Evolutionary conservation across 176 grass and related monocot genomes (phyloP).

Genomic region (Avena insularis): DNA sequence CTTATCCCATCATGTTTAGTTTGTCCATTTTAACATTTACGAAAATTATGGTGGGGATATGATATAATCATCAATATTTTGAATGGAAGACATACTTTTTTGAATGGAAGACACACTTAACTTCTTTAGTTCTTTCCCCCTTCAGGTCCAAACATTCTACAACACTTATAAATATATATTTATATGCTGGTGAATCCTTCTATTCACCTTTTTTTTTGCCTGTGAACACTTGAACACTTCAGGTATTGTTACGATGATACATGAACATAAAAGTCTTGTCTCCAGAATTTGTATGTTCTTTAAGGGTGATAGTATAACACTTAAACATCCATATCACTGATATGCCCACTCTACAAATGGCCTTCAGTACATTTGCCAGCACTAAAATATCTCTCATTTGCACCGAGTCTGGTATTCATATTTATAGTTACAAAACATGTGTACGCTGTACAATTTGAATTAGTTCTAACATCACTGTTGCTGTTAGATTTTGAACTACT

Average conservation of each 20-base stretch:
- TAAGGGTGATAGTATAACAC: slow-evolving; percentile 8
- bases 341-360: slow-evolving; percentile 12
- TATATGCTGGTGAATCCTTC: neutral
- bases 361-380: neutral
- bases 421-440: slow-evolving; percentile 12
- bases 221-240: neutral
- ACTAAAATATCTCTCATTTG: slow-evolving; percentile 12
- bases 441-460: neutral
- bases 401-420: neutral
- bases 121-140: slow-evolving; percentile 3
- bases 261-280: slow-evolving; percentile 11
- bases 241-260: neutral
- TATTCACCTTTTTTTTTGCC: neutral
- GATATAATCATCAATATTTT: neutral
- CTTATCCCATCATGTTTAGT: slow-evolving; percentile 2
- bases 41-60: neutral
- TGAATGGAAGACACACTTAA: neutral
- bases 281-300: neutral
- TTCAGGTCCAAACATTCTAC: neutral
- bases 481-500: neutral
- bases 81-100: neutral
- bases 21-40: slow-evolving; percentile 3
- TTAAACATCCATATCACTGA: neutral
- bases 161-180: neutral
- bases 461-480: neutral